These are phyloP conservation scores for Naganishia vishniacii DNA, from an alignment of 768 basidiomycete species.

Conservation along the genomic window DNA sequence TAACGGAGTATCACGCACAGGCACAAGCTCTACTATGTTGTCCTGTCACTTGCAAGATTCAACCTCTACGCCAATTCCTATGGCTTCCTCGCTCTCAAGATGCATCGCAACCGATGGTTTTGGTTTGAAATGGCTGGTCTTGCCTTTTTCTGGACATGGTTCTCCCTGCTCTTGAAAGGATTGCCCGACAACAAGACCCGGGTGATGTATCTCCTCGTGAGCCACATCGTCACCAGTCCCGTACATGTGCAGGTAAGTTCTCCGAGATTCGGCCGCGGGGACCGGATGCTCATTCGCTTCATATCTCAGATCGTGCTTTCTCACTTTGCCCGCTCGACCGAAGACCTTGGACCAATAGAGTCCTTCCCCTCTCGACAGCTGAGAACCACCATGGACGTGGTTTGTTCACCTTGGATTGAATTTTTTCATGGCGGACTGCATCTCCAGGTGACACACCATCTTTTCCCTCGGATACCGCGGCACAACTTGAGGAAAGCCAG, in stretches of 20 bases:
- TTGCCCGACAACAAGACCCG: constrained; percentile 68
- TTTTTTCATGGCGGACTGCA: constrained; percentile 97
- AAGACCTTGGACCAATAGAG: constrained; percentile 80
- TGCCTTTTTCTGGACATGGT: constrained; percentile 86
- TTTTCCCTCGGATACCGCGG: constrained; percentile 89
- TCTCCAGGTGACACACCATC: constrained; percentile 92
- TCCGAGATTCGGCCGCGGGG: neutral
- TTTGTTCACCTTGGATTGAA: constrained; percentile 72
- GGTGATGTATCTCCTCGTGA: constrained; percentile 71
- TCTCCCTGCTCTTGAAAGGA: constrained; percentile 61
- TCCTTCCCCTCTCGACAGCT: constrained; percentile 90
- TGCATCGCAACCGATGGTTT: constrained; percentile 59
- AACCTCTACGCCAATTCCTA: constrained; percentile 91
- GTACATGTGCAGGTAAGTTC: constrained; percentile 79
- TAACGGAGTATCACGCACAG: constrained; percentile 31
- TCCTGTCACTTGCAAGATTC: constrained; percentile 85
- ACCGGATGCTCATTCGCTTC: neutral
- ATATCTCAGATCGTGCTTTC: constrained; percentile 73
- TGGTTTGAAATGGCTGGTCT: constrained; percentile 67
- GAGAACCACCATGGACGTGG: constrained; percentile 94
- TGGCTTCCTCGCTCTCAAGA: constrained; percentile 54
- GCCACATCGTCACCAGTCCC: constrained; percentile 79
- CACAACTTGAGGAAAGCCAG: constrained; percentile 85
- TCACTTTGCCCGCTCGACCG: constrained; percentile 92
- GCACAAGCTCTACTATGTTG: constrained; percentile 84